These are phyloP conservation scores for Phialophora tarda DNA, from an alignment of 2,329 filamentous ascomycete species.

Conservation along the genomic window DNA sequence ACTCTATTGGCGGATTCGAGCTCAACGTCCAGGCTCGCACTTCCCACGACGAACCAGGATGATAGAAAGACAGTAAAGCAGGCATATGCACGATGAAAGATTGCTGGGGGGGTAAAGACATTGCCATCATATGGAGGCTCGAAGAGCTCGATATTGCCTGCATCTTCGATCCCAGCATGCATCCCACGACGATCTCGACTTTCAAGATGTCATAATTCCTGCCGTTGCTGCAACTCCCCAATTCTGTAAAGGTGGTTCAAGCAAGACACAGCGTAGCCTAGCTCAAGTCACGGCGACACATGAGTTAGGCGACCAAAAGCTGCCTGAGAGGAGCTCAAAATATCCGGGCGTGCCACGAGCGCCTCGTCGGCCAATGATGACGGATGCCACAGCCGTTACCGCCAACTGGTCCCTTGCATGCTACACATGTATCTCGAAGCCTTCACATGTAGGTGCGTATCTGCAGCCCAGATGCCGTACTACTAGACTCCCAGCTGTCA, in stretches of 20 bases:
- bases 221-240: background rate
- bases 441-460: background rate
- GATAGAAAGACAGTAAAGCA: background rate
- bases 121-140: background rate
- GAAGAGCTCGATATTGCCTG: background rate
- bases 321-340: background rate
- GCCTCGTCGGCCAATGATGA: slow-evolving; percentile 5
- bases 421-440: background rate
- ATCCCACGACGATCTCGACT: background rate
- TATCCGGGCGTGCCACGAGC: slow-evolving; percentile 3
- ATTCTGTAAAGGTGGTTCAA: background rate
- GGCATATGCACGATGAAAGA: slow-evolving; percentile 7
- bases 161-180: slow-evolving; percentile 15
- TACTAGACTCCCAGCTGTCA: background rate
- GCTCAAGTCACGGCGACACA: slow-evolving; percentile 1
- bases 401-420: slow-evolving; percentile 8
- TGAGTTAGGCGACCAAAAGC: background rate
- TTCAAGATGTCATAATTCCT: background rate
- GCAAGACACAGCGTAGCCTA: background rate
- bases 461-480: background rate
- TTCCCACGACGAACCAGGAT: background rate
- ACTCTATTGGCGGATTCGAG: background rate
- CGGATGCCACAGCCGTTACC: background rate
- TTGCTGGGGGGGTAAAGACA: background rate
- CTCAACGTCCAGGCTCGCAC: slow-evolving; percentile 2